Conservation (phyloP, 2,329 filamentous ascomycete genomes). For the Neofusicoccum ribis region DNA sequence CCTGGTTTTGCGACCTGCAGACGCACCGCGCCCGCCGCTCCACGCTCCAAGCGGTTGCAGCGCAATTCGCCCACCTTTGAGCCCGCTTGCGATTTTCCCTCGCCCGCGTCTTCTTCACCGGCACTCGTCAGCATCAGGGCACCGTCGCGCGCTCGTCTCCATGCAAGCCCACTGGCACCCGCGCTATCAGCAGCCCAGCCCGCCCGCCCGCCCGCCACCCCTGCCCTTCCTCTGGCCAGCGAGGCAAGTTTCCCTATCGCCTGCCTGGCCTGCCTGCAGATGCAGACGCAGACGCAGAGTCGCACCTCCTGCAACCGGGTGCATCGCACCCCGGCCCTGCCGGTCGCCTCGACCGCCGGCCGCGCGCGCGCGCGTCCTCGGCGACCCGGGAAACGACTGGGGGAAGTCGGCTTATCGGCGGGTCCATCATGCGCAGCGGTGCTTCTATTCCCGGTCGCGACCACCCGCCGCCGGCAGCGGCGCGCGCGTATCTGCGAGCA, state of each 20-base stretch:
- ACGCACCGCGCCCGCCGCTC: background rate
- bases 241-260: background rate
- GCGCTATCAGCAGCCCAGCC: conserved; percentile 5
- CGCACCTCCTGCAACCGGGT: background rate
- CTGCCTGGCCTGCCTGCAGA: background rate
- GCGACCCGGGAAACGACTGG: background rate
- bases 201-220: background rate
- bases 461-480: too few species aligned
- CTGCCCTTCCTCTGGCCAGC: background rate
- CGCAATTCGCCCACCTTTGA: conserved; percentile 11
- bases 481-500: background rate
- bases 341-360: background rate
- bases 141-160: conserved; percentile 4
- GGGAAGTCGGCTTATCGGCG: background rate
- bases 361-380: background rate
- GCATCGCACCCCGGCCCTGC: background rate
- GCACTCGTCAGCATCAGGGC: conserved; percentile 14
- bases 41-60: conserved; percentile 7
- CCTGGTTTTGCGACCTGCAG: background rate
- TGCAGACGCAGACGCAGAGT: too few species aligned
- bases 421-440: background rate
- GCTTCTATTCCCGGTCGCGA: conserved; percentile 5
- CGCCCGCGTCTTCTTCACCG: background rate
- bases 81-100: background rate
- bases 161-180: background rate